A percentile compares a stretch with the other conserved stretches of the same genome.
Evolutionary conservation across 2,329 filamentous ascomycete genomes (phyloP).

Genomic region (Epichloe scottii): DNA sequence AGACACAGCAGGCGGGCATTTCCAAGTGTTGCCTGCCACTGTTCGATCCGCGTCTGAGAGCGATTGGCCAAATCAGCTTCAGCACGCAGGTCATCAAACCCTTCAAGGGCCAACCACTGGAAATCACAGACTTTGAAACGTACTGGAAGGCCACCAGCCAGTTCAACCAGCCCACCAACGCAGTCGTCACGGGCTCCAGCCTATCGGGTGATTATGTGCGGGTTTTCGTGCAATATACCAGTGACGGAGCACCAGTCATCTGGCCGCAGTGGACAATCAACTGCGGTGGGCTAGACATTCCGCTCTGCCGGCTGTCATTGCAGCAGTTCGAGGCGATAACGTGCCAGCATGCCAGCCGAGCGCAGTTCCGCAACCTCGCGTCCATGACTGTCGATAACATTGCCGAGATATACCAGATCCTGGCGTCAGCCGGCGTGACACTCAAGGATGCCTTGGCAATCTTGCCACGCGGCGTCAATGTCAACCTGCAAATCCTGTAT

Average conservation of each 20-base stretch:
- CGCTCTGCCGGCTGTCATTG: conserved; percentile 66
- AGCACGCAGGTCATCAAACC: conserved; percentile 94
- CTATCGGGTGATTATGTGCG: conserved; percentile 91
- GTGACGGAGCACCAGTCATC: conserved; percentile 74
- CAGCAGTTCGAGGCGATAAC: conserved; percentile 53
- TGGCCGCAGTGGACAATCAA: conserved; percentile 76
- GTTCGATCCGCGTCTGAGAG: conserved; percentile 81
- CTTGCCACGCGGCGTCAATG: conserved; percentile 67
- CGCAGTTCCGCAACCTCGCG: conserved; percentile 29
- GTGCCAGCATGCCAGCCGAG: conserved; percentile 27
- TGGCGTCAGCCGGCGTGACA: conserved; percentile 67
- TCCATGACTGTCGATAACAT: conserved; percentile 40
- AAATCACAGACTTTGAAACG: conserved; percentile 96
- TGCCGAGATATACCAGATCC: conserved; percentile 54
- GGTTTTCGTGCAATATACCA: conserved; percentile 82
- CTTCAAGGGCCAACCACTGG: conserved; percentile 80
- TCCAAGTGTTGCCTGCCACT: conserved; percentile 75
- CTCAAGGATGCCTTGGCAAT: conserved; percentile 64
- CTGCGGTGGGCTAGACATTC: conserved; percentile 66
- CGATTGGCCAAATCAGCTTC: conserved; percentile 90
- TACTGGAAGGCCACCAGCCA: conserved; percentile 99
- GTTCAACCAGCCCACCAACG: conserved; percentile 65
- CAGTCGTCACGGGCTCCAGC: conserved; percentile 88
- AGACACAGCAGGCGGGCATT: conserved; percentile 52
- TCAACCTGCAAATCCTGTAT: conserved; percentile 88